These are phyloP conservation scores for Jaltomata sinuosa DNA, from an alignment of 257 asterid species.

Conservation along the genomic window DNA sequence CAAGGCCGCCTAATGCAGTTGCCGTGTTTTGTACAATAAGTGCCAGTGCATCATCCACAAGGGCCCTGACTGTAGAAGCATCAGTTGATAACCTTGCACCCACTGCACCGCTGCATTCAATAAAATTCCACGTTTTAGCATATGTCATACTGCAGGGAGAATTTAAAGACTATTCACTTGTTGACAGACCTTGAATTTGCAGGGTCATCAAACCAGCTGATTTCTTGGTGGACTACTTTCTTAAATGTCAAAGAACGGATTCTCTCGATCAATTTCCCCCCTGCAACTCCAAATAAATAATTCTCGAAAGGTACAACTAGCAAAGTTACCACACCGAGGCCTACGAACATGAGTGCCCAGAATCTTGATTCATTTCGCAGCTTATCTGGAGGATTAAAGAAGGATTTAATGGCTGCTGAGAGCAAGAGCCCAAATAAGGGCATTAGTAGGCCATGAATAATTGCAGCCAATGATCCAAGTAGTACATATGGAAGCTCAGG, in stretches of 20 bases:
- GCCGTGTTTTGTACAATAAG: constrained; percentile 21
- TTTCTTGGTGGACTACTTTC: constrained; percentile 15
- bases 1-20: constrained; percentile 16
- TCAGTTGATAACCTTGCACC: constrained; percentile 21
- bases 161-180: not conserved
- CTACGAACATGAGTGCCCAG: constrained; percentile 20
- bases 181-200: constrained; percentile 21
- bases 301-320: constrained; percentile 6
- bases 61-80: constrained; percentile 11
- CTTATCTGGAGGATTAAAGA: constrained; percentile 15
- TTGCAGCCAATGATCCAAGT: constrained; percentile 15
- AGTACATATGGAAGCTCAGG: constrained; percentile 12
- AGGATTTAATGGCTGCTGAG: constrained; percentile 12
- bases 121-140: not conserved
- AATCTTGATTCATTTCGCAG: constrained; percentile 13
- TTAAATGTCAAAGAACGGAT: constrained; percentile 12
- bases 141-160: not conserved
- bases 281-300: constrained; percentile 24
- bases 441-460: constrained; percentile 6
- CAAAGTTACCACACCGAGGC: constrained; percentile 9
- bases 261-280: constrained; percentile 14
- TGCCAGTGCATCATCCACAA: constrained; percentile 13
- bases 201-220: constrained; percentile 25
- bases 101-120: constrained; percentile 15
- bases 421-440: constrained; percentile 16